Evolutionary conservation across 2,329 filamentous ascomycete species (phyloP), one percentile per base, ranked within the genome.

Genomic region (Parastagonospora nodorum): DNA sequence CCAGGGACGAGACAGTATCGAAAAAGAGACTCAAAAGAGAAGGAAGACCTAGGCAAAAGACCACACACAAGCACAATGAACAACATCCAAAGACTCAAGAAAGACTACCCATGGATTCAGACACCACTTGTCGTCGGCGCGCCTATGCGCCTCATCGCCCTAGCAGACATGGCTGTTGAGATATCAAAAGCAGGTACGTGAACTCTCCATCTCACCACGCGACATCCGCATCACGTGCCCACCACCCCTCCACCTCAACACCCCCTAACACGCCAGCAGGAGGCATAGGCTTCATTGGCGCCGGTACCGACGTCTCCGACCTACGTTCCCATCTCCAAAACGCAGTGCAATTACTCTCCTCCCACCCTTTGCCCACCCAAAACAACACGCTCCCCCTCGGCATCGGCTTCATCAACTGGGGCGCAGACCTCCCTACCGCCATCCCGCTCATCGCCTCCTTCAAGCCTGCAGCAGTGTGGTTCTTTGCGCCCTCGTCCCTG

Each of bases 141-240:
- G 1, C 88, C 88, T 0, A 90, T 92, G 88, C 82, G 86, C 39
- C 77, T 85, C 31, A 83, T 90, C 46, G 76, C 80, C 60, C 79
- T 69, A 64, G 80, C 68, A 53, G 78, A 66, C 0, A 78, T 90
- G 2, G 84, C 86, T 2, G 74, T 85, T 29, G 80, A 84, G 37
- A 80, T 89, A 11, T 85, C 82, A 2, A 73, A 73, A 59, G 81
- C 82, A 29, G 79, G 80, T 75, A 66, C 19, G 50, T 29, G 8
- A 14, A 10, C 19, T 40, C 39, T 14, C 27, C 27, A 4, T 32
- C 15, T 44, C 14, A n/a, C 14, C 24, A 14, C n/a, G 12, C n/a
- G n/a, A 12, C 19, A 19, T 14, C 1, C 4, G 9, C 9, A 29
- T 30, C 19, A 24, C 19, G 19, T 24, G 19, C 19, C 3, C 5